A percentile compares a stretch with the other conserved stretches of the same genome.
These are phyloP conservation scores for Tieghemiomyces parasiticus DNA, from an alignment of 192 early-diverging fungal species.

Conservation along the genomic window DNA sequence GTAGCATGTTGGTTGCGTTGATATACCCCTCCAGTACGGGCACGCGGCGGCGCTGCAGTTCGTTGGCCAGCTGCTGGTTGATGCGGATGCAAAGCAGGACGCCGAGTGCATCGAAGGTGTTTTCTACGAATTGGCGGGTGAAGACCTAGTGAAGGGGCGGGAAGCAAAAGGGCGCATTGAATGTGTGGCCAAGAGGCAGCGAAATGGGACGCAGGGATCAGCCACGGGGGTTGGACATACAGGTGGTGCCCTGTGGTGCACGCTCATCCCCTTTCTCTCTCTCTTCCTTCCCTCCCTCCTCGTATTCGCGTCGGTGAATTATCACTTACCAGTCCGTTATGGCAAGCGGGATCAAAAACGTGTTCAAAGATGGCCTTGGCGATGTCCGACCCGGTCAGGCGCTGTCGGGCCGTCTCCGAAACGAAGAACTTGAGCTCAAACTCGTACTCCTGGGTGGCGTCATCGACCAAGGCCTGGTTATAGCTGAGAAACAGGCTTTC, in stretches of 20 bases:
- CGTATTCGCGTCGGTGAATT: no score
- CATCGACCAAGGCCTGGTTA: constrained; percentile 83
- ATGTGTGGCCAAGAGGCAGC: no score
- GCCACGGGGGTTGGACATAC: no score
- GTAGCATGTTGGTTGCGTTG: constrained; percentile 80
- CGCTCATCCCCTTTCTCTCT: no score
- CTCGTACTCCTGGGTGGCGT: constrained; percentile 86
- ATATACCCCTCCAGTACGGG: constrained; percentile 76
- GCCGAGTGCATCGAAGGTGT: constrained; percentile 74
- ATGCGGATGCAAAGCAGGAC: constrained; percentile 81
- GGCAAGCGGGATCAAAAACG: constrained; percentile 61
- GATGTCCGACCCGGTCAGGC: constrained; percentile 39
- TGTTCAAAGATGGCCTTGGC: constrained; percentile 62
- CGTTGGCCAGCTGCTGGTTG: constrained; percentile 59
- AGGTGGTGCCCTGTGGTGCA: no score
- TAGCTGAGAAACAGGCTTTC: constrained; percentile 85
- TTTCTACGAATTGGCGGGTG: constrained; percentile 58
- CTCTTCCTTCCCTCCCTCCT: no score
- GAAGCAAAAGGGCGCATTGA: no score
- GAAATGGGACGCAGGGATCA: no score
- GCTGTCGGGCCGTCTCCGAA: constrained; percentile 38
- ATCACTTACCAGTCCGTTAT: no score
- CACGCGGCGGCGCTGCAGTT: constrained; percentile 59
- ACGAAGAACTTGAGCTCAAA: constrained; percentile 87
- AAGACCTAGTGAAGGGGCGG: no score